Percentiles rank a stretch among this genome's conserved stretches.
These are phyloP conservation scores for Papiliotrema fonsecae DNA, from an alignment of 1,284 basidiomycete genomes.

Conservation along the genomic window DNA sequence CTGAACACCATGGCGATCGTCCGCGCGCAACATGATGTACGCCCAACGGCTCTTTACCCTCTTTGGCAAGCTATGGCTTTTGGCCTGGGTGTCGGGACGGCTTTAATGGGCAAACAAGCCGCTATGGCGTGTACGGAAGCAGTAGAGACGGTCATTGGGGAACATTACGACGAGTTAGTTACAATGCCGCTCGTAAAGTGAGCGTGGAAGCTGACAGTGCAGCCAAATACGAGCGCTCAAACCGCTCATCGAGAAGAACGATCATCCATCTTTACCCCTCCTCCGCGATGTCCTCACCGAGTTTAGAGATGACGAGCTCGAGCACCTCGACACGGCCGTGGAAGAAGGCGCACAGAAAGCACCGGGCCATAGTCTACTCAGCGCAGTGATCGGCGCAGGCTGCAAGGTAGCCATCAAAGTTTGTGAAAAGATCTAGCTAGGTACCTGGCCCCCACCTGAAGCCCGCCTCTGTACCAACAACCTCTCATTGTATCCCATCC, in stretches of 20 bases:
- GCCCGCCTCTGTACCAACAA: no score
- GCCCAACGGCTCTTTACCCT: constrained; percentile 78
- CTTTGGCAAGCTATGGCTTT: constrained; percentile 82
- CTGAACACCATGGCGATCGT: constrained; percentile 77
- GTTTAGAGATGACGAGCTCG: constrained; percentile 91
- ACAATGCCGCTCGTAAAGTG: neutral
- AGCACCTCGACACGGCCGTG: constrained; percentile 88
- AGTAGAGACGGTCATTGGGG: constrained; percentile 94
- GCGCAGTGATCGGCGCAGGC: constrained; percentile 75
- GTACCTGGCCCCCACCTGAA: no score
- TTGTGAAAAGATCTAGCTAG: constrained; percentile 66
- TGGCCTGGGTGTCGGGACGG: constrained; percentile 77
- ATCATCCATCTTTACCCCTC: constrained; percentile 72
- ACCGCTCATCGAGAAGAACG: constrained; percentile 32
- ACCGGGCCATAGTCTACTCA: constrained; percentile 84
- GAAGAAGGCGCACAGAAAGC: constrained; percentile 84
- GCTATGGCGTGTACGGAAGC: constrained; percentile 99
- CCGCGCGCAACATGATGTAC: constrained; percentile 72
- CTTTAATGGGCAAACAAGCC: constrained; percentile 82
- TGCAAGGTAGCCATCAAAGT: constrained; percentile 87
- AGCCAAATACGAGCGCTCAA: constrained; percentile 38
- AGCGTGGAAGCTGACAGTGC: neutral
- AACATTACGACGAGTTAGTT: constrained; percentile 94
- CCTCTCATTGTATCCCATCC: neutral
- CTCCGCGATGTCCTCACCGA: constrained; percentile 72